These are phyloP conservation scores for carrot (Daucus carota) DNA, from an alignment of 129 eudicot species.

Conservation along the genomic window DNA sequence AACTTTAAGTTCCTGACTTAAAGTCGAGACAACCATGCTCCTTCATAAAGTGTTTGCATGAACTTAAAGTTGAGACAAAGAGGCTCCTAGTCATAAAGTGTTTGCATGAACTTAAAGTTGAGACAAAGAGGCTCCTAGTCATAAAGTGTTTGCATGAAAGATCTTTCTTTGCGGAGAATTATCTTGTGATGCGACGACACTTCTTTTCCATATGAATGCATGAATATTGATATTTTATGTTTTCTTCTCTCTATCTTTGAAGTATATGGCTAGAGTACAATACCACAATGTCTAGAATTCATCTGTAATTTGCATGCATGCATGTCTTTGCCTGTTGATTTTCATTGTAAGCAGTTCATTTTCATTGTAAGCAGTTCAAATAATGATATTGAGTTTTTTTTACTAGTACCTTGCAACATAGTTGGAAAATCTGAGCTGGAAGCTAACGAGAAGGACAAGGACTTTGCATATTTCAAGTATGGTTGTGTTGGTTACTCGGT, in stretches of 20 bases:
- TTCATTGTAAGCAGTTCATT: not conserved
- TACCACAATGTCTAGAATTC: not conserved
- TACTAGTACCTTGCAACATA: constrained; percentile 54
- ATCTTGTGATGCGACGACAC: not conserved
- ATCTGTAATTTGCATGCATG: not conserved
- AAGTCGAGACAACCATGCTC: too few relatives aligned
- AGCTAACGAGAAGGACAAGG: constrained; percentile 74
- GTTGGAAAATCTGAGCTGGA: constrained; percentile 82
- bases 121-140: too few relatives aligned
- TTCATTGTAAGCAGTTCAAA: not conserved
- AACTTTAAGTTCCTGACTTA: too few relatives aligned
- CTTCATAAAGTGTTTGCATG: too few relatives aligned
- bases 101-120: too few relatives aligned
- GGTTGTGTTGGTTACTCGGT: constrained; percentile 89
- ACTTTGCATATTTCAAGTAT: constrained; percentile 66
- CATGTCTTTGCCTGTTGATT: not conserved
- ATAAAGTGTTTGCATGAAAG: not conserved
- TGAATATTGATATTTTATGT: not conserved
- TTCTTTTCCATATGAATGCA: not conserved
- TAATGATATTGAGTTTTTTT: constrained; percentile 21
- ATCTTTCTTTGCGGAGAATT: not conserved
- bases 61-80: too few relatives aligned
- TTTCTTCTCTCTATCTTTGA: not conserved
- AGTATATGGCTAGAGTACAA: not conserved
- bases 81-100: too few relatives aligned